Evolutionary conservation across 345 rosid genomes (phyloP).

Genomic region (Triadica sebifera): DNA sequence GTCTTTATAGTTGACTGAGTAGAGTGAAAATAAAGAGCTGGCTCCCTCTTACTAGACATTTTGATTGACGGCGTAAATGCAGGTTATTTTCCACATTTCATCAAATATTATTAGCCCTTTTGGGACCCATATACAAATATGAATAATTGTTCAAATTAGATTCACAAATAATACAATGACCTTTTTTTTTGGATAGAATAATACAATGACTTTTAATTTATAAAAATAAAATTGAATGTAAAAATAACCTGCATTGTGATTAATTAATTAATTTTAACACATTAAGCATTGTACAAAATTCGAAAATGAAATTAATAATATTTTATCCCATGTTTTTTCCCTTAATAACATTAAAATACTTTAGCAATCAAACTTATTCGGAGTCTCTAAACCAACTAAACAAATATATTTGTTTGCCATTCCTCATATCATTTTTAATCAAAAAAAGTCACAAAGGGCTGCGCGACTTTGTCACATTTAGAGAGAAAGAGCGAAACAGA

Average conservation of each 20-base stretch:
- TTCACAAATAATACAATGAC: no score
- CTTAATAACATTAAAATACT: neutral
- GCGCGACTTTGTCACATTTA: neutral
- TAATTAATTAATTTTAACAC: no score
- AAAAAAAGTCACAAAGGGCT: neutral
- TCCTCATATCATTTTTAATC: no score
- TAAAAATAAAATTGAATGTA: no score
- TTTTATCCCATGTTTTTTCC: no score
- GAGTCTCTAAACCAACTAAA: neutral
- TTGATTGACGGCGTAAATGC: constrained; percentile 16
- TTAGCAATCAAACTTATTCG: neutral
- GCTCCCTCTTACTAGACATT: neutral
- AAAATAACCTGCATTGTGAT: no score
- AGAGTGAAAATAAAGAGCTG: no score
- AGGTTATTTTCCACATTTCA: neutral
- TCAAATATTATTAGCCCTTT: neutral
- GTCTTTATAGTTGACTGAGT: no score
- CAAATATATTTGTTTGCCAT: neutral
- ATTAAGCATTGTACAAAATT: no score
- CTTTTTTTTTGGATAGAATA: no score
- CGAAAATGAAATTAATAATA: no score
- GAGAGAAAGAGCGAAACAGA: neutral
- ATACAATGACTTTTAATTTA: no score
- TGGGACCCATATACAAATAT: neutral
- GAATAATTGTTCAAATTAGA: neutral